Evolutionary conservation across 768 basidiomycete genomes (phyloP), one percentile per base, ranked within the genome.

Genomic region (Boletus coccyginus): DNA sequence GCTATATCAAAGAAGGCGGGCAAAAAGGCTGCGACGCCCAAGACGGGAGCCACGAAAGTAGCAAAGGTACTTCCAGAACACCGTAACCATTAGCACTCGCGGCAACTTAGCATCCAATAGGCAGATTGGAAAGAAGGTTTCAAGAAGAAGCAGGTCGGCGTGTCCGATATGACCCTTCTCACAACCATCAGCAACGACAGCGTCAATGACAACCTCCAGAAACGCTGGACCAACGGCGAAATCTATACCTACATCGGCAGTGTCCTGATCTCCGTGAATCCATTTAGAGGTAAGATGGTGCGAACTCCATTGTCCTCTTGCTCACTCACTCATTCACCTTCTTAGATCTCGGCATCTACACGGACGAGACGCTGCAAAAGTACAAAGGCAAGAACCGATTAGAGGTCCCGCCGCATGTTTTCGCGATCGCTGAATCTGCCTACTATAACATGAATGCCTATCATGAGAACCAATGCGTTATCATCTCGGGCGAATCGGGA

Each of bases 381-480:
- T 98, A 99, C 75, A 87, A 86, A 58, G 94, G 94, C 64, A 98
- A 98, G 85, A 99, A 99, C 73, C 83, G 97, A 61, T 86, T 99
- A 56, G 97, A 99, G 74, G 92, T 98, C 52, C 90, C 96, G 11
- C 97, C 97, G 2, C 97, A 99, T 76, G 97, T 99, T 48, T 99
- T 96, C 76, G 81, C 89, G 62, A 97, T 99, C 62, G 97, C 97
- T 45, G 97, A 99, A 79, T 83, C 89, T 51, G 87, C 94, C 11
- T 98, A 98, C 78, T 98, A 98, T 78, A 93, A 95, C 70, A 98
- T 99, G 97, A 95, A 94, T 61, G 92, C 94, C 31, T 97, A 99
- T 74, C 90, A 95, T 73, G 96, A 99, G 75, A 99, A 98, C 68
- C 97, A 99, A 76, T 98, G 96, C 71, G 96, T 99, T 52, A 99